Percentiles rank a stretch among this genome's conserved stretches.
Conservation (phyloP, 192 early-diverging fungal species). For the Mycoemilia scoparia region DNA sequence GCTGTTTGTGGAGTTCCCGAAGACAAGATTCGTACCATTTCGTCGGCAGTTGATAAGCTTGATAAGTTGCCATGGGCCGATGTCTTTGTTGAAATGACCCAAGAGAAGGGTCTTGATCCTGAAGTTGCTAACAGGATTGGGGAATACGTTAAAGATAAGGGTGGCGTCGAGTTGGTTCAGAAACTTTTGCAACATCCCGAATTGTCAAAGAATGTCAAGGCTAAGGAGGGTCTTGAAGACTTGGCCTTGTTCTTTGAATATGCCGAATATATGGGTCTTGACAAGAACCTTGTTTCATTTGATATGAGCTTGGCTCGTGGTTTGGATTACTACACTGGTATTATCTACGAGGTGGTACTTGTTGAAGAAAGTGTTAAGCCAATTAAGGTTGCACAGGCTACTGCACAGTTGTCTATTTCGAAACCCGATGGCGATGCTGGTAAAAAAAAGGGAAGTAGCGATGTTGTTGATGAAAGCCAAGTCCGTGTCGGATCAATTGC, state of each 20-base stretch:
- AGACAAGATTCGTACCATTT: slow-evolving; percentile 76
- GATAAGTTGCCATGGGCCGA: slow-evolving; percentile 94
- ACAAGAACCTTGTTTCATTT: slow-evolving; percentile 49
- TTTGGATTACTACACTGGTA: slow-evolving; percentile 96
- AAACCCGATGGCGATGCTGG: slow-evolving; percentile 4
- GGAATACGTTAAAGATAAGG: slow-evolving; percentile 69
- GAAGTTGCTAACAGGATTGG: slow-evolving; percentile 82
- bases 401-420: slow-evolving; percentile 3
- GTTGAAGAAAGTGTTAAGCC: slow-evolving; percentile 20
- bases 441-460: slow-evolving; percentile 4
- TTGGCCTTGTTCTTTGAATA: slow-evolving; percentile 74
- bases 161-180: slow-evolving; percentile 58
- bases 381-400: slow-evolving; percentile 8
- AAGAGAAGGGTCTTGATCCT: slow-evolving; percentile 71
- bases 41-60: slow-evolving; percentile 95
- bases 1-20: slow-evolving; percentile 84
- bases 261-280: slow-evolving; percentile 55
- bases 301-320: slow-evolving; percentile 93
- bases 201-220: slow-evolving; percentile 46
- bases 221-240: slow-evolving; percentile 64
- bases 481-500: slow-evolving; percentile 89
- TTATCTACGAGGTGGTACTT: slow-evolving; percentile 91
- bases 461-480: slow-evolving; percentile 53
- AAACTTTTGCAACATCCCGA: slow-evolving; percentile 42
- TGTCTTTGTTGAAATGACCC: slow-evolving; percentile 82